Evolutionary conservation across 2,329 filamentous ascomycete species (phyloP).

Genomic region (Stachybotrys echinatus): DNA sequence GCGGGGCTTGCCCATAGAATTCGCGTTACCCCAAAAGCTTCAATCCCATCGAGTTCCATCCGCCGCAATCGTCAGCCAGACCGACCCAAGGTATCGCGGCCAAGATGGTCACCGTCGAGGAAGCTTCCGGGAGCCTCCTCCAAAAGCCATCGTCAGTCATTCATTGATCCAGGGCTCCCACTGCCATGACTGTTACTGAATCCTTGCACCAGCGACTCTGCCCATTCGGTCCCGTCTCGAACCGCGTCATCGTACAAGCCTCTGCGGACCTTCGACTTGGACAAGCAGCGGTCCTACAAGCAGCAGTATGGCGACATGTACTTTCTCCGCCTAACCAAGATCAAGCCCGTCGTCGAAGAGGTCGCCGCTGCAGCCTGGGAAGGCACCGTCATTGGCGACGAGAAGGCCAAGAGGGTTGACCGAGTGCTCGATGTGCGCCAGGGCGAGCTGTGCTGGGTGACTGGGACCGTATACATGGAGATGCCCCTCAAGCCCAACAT

Average conservation of each 20-base stretch:
- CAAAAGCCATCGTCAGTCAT: conserved; percentile 24
- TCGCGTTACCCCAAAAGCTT: not conserved
- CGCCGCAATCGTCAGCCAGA: not conserved
- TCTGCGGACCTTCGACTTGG: conserved; percentile 67
- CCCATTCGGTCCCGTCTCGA: conserved; percentile 42
- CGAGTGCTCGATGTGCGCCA: conserved; percentile 93
- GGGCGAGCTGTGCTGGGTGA: conserved; percentile 91
- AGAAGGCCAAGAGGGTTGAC: conserved; percentile 71
- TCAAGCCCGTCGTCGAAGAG: conserved; percentile 77
- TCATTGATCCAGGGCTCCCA: not conserved
- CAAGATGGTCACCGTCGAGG: conserved; percentile 28
- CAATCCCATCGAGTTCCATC: not conserved
- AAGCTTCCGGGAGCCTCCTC: conserved; percentile 25
- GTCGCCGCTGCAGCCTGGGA: conserved; percentile 73
- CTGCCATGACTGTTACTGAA: not conserved
- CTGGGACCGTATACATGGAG: conserved; percentile 94
- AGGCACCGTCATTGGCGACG: conserved; percentile 70
- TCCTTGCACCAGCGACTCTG: conserved; percentile 21
- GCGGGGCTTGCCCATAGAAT: not conserved
- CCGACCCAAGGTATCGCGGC: not conserved
- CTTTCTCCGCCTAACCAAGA: conserved; percentile 80
- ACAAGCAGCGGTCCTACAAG: conserved; percentile 70
- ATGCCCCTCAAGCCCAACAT: conserved; percentile 96
- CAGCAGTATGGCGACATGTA: conserved; percentile 99
- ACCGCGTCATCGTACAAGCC: conserved; percentile 62